These are phyloP conservation scores for Schizophyllum amplum DNA, from an alignment of 1,284 basidiomycete species.

Conservation along the genomic window DNA sequence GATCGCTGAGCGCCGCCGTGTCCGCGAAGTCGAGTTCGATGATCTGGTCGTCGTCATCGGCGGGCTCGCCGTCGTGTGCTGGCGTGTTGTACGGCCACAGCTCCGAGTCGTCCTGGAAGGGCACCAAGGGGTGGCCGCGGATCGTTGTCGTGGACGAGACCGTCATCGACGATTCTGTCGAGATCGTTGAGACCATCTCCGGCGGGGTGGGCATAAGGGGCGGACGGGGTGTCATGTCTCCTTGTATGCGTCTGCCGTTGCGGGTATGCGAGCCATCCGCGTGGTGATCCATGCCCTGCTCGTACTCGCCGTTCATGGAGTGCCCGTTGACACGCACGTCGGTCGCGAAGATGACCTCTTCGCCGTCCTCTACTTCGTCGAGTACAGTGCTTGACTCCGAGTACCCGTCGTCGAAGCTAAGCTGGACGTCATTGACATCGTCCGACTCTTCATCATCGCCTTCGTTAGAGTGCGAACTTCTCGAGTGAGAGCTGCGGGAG, in stretches of 20 bases:
- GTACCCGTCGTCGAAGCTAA: slow-evolving; percentile 22
- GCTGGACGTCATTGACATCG: slow-evolving; percentile 11
- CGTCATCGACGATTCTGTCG: not conserved
- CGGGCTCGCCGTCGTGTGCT: slow-evolving; percentile 3
- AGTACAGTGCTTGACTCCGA: slow-evolving; percentile 35
- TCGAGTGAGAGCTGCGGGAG: slow-evolving; percentile 27
- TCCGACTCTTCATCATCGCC: slow-evolving; percentile 47
- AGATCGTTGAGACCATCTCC: not conserved
- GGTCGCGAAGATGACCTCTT: slow-evolving; percentile 20
- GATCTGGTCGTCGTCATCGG: slow-evolving; percentile 34
- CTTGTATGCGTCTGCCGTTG: slow-evolving; percentile 6
- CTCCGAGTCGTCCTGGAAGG: slow-evolving; percentile 5
- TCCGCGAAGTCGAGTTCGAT: slow-evolving; percentile 67
- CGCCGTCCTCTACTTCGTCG: slow-evolving; percentile 23
- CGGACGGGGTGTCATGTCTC: slow-evolving; percentile 12
- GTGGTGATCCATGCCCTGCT: slow-evolving; percentile 1
- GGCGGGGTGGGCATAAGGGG: not conserved
- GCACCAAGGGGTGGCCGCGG: not conserved
- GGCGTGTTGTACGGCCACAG: slow-evolving; percentile 5
- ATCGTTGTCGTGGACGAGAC: slow-evolving; percentile 7
- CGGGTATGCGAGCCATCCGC: not conserved
- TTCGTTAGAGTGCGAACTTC: slow-evolving; percentile 53
- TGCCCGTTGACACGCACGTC: slow-evolving; percentile 23
- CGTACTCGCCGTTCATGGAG: slow-evolving; percentile 14
- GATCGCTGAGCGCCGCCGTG: slow-evolving; percentile 58